phyloP scores from a whole-genome alignment of 495 filamentous ascomycete genomes.

The Chaetomidium leptoderma region DNA sequence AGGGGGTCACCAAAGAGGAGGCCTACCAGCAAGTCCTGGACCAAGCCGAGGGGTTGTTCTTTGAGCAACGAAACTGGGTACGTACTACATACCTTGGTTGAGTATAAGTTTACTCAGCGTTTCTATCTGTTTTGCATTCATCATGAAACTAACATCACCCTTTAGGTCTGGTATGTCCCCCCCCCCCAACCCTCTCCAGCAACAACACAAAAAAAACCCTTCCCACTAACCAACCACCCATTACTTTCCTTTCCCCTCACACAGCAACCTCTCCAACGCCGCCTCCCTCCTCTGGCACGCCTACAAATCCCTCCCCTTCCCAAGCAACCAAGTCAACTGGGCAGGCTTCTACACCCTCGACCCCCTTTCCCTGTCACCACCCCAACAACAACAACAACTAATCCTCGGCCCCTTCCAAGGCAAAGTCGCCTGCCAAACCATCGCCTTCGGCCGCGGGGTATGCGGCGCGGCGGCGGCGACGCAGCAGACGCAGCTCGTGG shows the following conservation, averaged over 20 bases:
- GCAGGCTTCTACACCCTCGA: slow-evolving; percentile 83
- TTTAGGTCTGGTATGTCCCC: slow-evolving; percentile 1
- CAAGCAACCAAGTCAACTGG: slow-evolving; percentile 77
- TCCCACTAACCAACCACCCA: too few species aligned
- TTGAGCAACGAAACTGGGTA: slow-evolving; percentile 87
- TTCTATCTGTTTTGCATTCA: neutral
- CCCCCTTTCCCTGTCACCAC: slow-evolving; percentile 43
- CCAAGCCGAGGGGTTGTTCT: slow-evolving; percentile 65
- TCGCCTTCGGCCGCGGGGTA: slow-evolving; percentile 73
- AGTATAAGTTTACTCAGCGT: neutral
- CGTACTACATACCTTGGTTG: too few species aligned
- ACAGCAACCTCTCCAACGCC: slow-evolving; percentile 78
- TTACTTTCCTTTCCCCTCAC: neutral
- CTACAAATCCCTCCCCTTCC: slow-evolving; percentile 70
- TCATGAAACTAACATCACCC: neutral
- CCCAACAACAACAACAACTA: slow-evolving; percentile 49
- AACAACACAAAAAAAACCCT: too few species aligned
- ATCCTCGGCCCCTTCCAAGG: slow-evolving; percentile 88
- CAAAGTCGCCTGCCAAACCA: slow-evolving; percentile 82
- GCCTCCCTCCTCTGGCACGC: slow-evolving; percentile 85
- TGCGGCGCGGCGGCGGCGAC: slow-evolving; percentile 72
- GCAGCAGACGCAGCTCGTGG: slow-evolving; percentile 62
- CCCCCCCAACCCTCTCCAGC: neutral
- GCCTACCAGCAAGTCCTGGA: slow-evolving; percentile 72
- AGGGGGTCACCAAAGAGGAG: slow-evolving; percentile 63